Evolutionary conservation across 108 stramenopile species (phyloP), one percentile per base, ranked within the genome.

Genomic region (Cyclotella atomus): DNA sequence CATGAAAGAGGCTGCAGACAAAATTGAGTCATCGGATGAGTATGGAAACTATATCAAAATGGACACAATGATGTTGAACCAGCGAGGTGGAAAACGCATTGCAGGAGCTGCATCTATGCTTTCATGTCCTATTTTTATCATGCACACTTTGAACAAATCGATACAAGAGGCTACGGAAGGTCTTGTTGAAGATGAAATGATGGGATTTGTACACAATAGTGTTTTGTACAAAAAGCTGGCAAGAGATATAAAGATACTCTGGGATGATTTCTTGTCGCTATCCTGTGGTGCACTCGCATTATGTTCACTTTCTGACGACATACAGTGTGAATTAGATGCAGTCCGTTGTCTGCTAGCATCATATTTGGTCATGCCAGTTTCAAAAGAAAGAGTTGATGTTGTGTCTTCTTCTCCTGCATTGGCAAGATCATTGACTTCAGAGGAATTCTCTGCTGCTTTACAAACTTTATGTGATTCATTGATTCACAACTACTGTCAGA

Each of bases 201-300:
- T 69, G 34, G 71, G 71, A 44, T 56, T 20, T 9, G 35, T 10
- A 5, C 46, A 38, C 33, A 77, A 65, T 63, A 17, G 23, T 10
- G 46, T n/a, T 49, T 23, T 64, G 1, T 78, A 78, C 32, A 32
- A 25, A n/a, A 30, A 81, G n/a, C 61, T 92, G 5, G 46, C 79
- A n/a, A 25, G 63, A 23, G 76, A 75, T 6, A 50, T 87, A 12
- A 76, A 85, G 50, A 72, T 71, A 45, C 77, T 89, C 28, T 94
- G 89, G 93, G 85, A 87, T 44, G 59, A 86, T 23, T 89, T 85
- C 59, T 45, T 94, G 56, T 75, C 85, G 19, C 88, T 84, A 6
- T 61, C 41, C 14, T 54, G 76, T 28, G 84, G 84, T 3, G 24
- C 67, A 12, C 65, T 86, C 23, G 65, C 82, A n/a, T 55, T 46